Percentiles rank a stretch among this genome's conserved stretches.
These are phyloP conservation scores for Aspergillus pseudotamarii DNA, from an alignment of 2,329 filamentous ascomycete species.

Conservation along the genomic window DNA sequence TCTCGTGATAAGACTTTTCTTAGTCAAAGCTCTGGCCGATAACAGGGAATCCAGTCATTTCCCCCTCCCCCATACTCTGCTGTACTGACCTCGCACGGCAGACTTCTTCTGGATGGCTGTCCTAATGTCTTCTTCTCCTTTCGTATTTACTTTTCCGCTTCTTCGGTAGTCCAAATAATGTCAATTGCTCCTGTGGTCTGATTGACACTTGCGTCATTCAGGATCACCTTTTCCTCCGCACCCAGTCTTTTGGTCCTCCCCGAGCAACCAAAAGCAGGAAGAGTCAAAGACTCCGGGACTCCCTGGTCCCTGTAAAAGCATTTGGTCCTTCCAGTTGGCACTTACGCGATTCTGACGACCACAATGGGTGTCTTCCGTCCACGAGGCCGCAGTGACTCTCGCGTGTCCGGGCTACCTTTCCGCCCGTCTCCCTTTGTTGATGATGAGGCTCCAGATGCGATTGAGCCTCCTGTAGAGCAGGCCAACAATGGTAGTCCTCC, in stretches of 20 bases:
- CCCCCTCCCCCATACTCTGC: not conserved
- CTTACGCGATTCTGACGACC: conserved; percentile 1
- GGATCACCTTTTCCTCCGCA: conserved; percentile 10
- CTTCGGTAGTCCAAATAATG: conserved; percentile 13
- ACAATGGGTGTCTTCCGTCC: conserved; percentile 34
- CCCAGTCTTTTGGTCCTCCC: not conserved
- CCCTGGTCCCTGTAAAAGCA: not conserved
- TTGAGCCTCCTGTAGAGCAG: conserved; percentile 31
- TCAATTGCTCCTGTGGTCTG: conserved; percentile 13
- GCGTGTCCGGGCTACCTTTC: conserved; percentile 27
- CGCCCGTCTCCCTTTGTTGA: conserved; percentile 27
- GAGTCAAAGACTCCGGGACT: not conserved
- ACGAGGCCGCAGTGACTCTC: conserved; percentile 34
- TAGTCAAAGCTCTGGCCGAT: conserved; percentile 1
- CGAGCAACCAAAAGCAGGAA: not conserved
- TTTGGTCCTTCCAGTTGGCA: too few species aligned
- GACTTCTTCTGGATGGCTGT: not conserved
- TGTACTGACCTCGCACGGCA: not conserved
- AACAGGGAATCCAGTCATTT: not conserved
- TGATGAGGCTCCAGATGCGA: conserved; percentile 22
- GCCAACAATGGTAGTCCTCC: conserved; percentile 32
- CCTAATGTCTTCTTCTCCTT: not conserved
- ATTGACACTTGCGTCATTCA: conserved; percentile 24
- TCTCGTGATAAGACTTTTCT: conserved; percentile 11
- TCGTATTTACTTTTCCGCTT: not conserved